phyloP scores from a whole-genome alignment of 768 basidiomycete genomes.

The Rhizopogon roseolus region DNA sequence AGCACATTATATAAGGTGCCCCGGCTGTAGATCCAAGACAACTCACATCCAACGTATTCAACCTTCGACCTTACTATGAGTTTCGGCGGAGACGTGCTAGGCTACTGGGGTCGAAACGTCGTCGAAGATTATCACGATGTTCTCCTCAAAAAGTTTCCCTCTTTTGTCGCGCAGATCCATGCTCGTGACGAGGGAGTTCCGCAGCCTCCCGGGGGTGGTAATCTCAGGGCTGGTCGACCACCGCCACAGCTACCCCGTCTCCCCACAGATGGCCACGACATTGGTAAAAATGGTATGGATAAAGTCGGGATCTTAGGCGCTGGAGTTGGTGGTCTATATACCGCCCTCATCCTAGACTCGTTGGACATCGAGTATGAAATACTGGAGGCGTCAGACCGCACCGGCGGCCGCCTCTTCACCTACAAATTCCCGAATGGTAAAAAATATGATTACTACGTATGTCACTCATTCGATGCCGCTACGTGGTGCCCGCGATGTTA shows the following conservation, averaged over 20 bases:
- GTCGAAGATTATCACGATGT: conserved; percentile 9
- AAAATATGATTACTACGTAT: conserved; percentile 33
- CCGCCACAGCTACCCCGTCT: background rate
- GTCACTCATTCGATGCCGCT: conserved; percentile 2
- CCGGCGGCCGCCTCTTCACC: conserved; percentile 42
- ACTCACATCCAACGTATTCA: too few species aligned
- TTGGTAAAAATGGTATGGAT: background rate
- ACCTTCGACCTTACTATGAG: background rate
- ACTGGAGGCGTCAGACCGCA: conserved; percentile 35
- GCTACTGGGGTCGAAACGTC: conserved; percentile 9
- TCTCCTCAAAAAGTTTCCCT: conserved; percentile 6
- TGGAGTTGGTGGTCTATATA: conserved; percentile 30
- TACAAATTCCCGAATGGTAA: conserved; percentile 29
- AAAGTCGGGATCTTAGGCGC: conserved; percentile 18
- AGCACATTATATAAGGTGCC: background rate
- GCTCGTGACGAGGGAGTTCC: background rate
- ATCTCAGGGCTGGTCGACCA: too few species aligned
- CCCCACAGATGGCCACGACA: background rate
- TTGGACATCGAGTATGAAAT: conserved; percentile 41
- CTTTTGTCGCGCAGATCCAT: too few species aligned
- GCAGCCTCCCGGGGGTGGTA: background rate
- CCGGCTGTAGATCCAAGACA: too few species aligned
- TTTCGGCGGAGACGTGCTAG: conserved; percentile 15
- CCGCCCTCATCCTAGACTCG: conserved; percentile 27
- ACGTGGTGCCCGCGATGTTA: background rate